Percentiles rank a stretch among this genome's conserved stretches.
Evolutionary conservation across 1,284 basidiomycete species (phyloP).

Genomic region (Rhodotorula sp.): DNA sequence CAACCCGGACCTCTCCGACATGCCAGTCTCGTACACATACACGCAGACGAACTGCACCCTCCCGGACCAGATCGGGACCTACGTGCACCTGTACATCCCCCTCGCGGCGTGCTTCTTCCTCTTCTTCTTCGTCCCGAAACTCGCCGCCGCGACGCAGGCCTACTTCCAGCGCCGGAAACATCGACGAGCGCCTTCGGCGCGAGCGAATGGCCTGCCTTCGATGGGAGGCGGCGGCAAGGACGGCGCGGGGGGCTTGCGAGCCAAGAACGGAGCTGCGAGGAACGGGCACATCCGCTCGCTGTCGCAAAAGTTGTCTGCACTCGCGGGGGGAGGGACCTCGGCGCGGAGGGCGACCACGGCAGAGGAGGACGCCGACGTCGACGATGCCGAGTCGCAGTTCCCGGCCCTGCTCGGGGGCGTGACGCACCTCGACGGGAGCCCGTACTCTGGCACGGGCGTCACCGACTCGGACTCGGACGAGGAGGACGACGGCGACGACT

Average conservation of each 20-base stretch:
- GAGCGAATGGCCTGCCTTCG: conserved; percentile 33
- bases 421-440: neutral
- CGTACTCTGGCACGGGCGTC: neutral
- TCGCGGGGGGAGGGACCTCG: neutral
- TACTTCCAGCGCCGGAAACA: neutral
- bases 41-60: conserved; percentile 60
- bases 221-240: neutral
- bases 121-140: conserved; percentile 29
- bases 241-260: neutral
- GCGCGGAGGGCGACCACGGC: neutral
- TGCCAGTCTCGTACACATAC: conserved; percentile 47
- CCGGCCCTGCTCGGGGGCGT: conserved; percentile 16
- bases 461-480: neutral
- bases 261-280: neutral
- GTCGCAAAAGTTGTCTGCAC: neutral
- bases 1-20: conserved; percentile 41
- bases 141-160: neutral
- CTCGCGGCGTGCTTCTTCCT: conserved; percentile 49
- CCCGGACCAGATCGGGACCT: conserved; percentile 66
- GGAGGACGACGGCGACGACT: conserved; percentile 8
- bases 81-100: conserved; percentile 60
- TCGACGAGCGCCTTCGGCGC: conserved; percentile 16
- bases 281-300: neutral
- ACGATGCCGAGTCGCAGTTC: conserved; percentile 20
- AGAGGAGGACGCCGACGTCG: conserved; percentile 14